Conservation (phyloP, 805 yeast species). For the Candida arabinofermentans region DNA sequence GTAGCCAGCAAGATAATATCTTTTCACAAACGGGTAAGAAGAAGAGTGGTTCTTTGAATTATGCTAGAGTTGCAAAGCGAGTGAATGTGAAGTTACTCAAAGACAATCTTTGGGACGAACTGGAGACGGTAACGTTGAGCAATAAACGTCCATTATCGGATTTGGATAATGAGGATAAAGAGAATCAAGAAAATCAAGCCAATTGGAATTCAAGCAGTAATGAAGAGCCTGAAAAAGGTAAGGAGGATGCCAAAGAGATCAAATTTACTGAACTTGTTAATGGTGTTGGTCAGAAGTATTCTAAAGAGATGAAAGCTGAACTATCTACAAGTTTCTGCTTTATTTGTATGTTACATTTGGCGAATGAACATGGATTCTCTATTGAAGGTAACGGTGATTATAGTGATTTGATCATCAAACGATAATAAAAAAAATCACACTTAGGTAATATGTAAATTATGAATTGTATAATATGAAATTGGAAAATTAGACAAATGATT, state of each 20-base stretch:
- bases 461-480: not conserved
- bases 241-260: constrained; percentile 11
- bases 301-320: constrained; percentile 36
- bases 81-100: constrained; percentile 46
- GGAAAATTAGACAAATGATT: no score
- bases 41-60: constrained; percentile 31
- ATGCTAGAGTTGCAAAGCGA: constrained; percentile 44
- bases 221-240: constrained; percentile 1
- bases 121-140: constrained; percentile 21
- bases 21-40: constrained; percentile 13
- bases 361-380: constrained; percentile 44
- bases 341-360: constrained; percentile 46
- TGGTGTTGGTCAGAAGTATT: constrained; percentile 34
- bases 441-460: not conserved
- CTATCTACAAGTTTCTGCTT: constrained; percentile 48
- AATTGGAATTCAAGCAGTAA: constrained; percentile 1
- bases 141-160: constrained; percentile 31
- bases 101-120: constrained; percentile 43
- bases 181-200: constrained; percentile 4
- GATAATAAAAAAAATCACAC: constrained; percentile 8
- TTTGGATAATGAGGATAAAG: constrained; percentile 18
- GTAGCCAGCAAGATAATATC: constrained; percentile 8
- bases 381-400: constrained; percentile 33
- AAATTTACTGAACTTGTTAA: constrained; percentile 34
- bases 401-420: constrained; percentile 34